phyloP scores from a whole-genome alignment of 1,139 yeast genomes.

The Saccharomyces uvarum region DNA sequence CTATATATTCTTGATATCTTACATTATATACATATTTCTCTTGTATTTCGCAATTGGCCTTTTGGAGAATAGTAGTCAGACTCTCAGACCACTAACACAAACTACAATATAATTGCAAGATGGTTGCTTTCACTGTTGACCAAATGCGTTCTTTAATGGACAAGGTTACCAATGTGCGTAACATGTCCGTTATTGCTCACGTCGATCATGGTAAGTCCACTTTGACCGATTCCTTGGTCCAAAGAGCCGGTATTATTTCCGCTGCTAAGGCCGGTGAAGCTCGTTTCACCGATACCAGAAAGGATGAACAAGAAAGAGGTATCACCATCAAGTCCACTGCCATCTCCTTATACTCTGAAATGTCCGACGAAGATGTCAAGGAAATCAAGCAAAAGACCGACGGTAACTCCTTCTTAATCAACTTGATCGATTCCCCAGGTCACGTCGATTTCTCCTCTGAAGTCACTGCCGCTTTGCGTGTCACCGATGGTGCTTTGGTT shows the following conservation, averaged over 20 bases:
- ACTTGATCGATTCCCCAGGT: slow-evolving; percentile 99
- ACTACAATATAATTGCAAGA: slow-evolving; percentile 17
- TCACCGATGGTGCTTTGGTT: slow-evolving; percentile 99
- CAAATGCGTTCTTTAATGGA: slow-evolving; percentile 99
- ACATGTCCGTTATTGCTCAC: slow-evolving; percentile 99
- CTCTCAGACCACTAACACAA: slow-evolving; percentile 7
- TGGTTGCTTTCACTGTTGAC: slow-evolving; percentile 43
- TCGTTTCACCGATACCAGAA: slow-evolving; percentile 99
- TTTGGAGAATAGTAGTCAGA: background rate
- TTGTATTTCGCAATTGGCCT: background rate
- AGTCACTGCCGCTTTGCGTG: slow-evolving; percentile 99
- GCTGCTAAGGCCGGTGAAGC: slow-evolving; percentile 99
- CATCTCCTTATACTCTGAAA: slow-evolving; percentile 87
- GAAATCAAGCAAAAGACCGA: slow-evolving; percentile 93
- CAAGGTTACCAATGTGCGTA: slow-evolving; percentile 98
- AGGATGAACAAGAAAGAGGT: slow-evolving; percentile 99
- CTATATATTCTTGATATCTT: background rate
- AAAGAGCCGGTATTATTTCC: slow-evolving; percentile 98
- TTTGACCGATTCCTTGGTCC: slow-evolving; percentile 97
- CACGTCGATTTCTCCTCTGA: slow-evolving; percentile 99
- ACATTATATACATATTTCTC: background rate
- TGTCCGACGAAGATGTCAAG: slow-evolving; percentile 85
- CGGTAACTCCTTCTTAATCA: slow-evolving; percentile 91
- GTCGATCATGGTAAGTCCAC: slow-evolving; percentile 99
- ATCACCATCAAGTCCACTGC: slow-evolving; percentile 98